Base-by-base conservation (phyloP, 768 basidiomycete species). In the Strobilomyces dryophilus region DNA sequence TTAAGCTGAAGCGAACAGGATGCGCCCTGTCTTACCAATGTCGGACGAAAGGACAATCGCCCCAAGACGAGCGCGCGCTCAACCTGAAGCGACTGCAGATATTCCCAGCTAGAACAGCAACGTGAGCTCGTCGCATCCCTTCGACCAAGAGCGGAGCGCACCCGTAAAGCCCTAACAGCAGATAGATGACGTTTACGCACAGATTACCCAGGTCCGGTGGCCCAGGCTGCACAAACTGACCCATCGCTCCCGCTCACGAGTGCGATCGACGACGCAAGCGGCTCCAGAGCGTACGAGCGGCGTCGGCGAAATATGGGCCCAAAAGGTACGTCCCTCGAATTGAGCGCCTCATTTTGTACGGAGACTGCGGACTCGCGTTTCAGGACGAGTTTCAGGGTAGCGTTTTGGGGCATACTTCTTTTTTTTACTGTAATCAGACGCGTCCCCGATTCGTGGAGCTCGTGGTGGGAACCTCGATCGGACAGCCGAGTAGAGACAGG, bases 161-260 rank as follows among this genome's bases (percentile, higher is more conserved):
- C 65, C 59, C 66, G 36, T 56, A 66, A 11, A 63, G 0, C 0
- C 65, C 65, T 10, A 63, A 35, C 2, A 54, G 10, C 5, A 67
- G 18, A 26, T 48, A 57, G 21, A 37, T 9, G 21, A 47, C 6
- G 31, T 66, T 17, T 5, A 4, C n/a, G 6, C 29, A 18, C 4
- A 53, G 15, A 1, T 0, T 1, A 0, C 2, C 17, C 10, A 59
- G 14, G 9, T 21, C 14, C 10, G 41, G 8, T 3, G 40, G 26
- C 3, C 40, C 20, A 7, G 24, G 8, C 37, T 43, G 31, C 18
- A 37, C 8, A 10, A 39, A 29, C 37, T 31, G 37, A 8, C 37
- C 27, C 47, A 49, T 49, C 11, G 27, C 17, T 8, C 18, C 27
- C 5, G 27, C 47, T 49, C 20, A 46, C 21, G 31, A 35, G 3